Conservation (phyloP, 2,329 filamentous ascomycete genomes). For the Conoideocrella luteorostrata region DNA sequence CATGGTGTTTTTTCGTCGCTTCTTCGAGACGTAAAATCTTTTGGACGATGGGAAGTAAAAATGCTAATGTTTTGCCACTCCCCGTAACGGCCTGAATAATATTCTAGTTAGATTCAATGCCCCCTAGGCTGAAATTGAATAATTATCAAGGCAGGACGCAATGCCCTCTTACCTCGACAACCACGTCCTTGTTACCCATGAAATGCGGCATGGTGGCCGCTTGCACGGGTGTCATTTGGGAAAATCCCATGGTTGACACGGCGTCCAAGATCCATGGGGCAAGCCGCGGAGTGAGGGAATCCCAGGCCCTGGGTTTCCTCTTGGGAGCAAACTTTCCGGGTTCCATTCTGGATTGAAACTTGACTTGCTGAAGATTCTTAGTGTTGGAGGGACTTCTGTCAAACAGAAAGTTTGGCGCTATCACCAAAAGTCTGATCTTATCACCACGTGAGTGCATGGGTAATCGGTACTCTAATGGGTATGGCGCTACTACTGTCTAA, state of each 20-base stretch:
- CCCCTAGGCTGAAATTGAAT: background rate
- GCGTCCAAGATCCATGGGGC: conserved; percentile 75
- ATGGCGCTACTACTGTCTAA: no score
- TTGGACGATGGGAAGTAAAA: conserved; percentile 76
- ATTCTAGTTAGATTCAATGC: background rate
- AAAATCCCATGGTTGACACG: conserved; percentile 76
- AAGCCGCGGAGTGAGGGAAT: conserved; percentile 31
- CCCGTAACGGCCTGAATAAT: conserved; percentile 67
- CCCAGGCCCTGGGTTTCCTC: conserved; percentile 43
- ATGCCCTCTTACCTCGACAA: conserved; percentile 59
- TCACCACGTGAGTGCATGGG: conserved; percentile 25
- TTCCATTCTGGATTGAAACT: conserved; percentile 20
- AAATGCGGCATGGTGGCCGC: conserved; percentile 85
- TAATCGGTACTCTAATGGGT: no score
- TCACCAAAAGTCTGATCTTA: conserved; percentile 22
- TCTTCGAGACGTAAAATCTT: conserved; percentile 74
- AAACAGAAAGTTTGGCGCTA: conserved; percentile 10
- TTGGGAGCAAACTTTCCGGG: conserved; percentile 28
- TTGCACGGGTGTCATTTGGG: conserved; percentile 89
- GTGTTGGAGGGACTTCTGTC: background rate
- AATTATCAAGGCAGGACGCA: background rate
- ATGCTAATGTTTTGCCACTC: conserved; percentile 84
- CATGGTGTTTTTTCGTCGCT: conserved; percentile 80
- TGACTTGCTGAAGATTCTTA: background rate
- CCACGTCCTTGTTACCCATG: conserved; percentile 83